phyloP scores from a whole-genome alignment of 2,329 filamentous ascomycete genomes.

The Teratosphaeriaceae sp. region DNA sequence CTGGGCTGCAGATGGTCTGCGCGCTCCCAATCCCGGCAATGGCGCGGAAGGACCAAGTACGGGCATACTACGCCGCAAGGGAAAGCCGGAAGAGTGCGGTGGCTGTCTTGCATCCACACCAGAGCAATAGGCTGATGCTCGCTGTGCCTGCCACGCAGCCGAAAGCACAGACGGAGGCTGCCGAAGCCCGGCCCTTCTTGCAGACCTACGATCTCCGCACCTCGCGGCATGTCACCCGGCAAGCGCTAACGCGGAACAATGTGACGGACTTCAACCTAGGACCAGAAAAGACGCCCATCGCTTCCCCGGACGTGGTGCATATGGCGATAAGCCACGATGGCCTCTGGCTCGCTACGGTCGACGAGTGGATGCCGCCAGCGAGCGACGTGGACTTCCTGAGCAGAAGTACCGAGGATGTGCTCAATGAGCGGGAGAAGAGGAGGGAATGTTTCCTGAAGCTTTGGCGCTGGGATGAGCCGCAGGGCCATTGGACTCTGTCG shows the following conservation, averaged over 20 bases:
- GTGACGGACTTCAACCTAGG: slow-evolving; percentile 73
- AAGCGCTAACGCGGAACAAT: slow-evolving; percentile 83
- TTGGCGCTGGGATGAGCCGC: slow-evolving; percentile 63
- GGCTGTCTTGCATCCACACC: slow-evolving; percentile 35
- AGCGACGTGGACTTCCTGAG: slow-evolving; percentile 59
- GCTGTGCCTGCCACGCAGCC: slow-evolving; percentile 49
- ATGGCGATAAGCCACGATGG: slow-evolving; percentile 74
- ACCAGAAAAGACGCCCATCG: slow-evolving; percentile 62
- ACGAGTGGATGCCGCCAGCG: slow-evolving; percentile 76
- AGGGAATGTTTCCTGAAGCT: slow-evolving; percentile 82
- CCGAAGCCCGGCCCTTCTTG: slow-evolving; percentile 51
- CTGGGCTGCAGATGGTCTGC: slow-evolving; percentile 61
- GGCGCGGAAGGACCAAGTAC: no score
- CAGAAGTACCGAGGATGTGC: slow-evolving; percentile 26
- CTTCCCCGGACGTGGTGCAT: slow-evolving; percentile 70
- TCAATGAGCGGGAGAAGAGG: slow-evolving; percentile 38
- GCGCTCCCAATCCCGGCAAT: background rate
- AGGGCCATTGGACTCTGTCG: slow-evolving; percentile 61
- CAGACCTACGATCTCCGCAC: slow-evolving; percentile 83
- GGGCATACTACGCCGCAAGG: slow-evolving; percentile 11
- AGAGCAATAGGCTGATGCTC: slow-evolving; percentile 37
- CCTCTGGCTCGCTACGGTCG: slow-evolving; percentile 82
- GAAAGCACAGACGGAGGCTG: slow-evolving; percentile 21
- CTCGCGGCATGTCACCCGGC: slow-evolving; percentile 71
- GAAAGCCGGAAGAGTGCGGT: slow-evolving; percentile 16